Evolutionary conservation across 2,329 filamentous ascomycete species (phyloP).

Genomic region (Chaetomium olivaceum): DNA sequence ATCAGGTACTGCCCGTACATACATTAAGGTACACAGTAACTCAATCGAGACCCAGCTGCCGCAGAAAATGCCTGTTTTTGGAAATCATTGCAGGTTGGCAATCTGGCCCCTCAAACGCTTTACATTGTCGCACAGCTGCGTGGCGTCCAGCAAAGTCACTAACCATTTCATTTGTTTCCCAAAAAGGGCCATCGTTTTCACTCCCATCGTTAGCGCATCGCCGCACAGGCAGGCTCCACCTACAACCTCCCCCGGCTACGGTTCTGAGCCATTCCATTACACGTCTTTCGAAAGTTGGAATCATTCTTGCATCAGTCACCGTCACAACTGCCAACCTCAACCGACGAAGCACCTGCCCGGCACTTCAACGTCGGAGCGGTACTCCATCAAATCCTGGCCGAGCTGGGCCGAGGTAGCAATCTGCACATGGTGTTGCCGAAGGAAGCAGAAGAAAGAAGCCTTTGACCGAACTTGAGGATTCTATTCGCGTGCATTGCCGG

Average conservation of each 20-base stretch:
- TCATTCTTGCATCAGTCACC: neutral
- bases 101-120: neutral
- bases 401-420: neutral
- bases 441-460: neutral
- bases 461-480: no score
- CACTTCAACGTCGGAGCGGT: neutral
- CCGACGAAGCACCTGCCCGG: neutral
- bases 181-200: neutral
- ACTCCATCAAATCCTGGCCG: neutral
- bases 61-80: neutral
- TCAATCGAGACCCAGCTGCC: neutral
- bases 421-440: neutral
- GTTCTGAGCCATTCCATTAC: no score
- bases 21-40: no score
- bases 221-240: neutral
- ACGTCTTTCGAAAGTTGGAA: neutral
- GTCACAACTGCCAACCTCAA: neutral
- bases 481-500: neutral
- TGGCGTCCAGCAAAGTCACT: neutral
- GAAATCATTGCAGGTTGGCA: neutral
- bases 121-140: neutral
- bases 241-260: neutral
- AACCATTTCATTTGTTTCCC: slow-evolving; percentile 1
- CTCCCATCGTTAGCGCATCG: neutral
- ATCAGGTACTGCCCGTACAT: no score